A percentile compares a stretch with the other conserved stretches of the same genome.
phyloP scores from a whole-genome alignment of 208 protist genomes.

The Trypanosomatidae sp. region DNA sequence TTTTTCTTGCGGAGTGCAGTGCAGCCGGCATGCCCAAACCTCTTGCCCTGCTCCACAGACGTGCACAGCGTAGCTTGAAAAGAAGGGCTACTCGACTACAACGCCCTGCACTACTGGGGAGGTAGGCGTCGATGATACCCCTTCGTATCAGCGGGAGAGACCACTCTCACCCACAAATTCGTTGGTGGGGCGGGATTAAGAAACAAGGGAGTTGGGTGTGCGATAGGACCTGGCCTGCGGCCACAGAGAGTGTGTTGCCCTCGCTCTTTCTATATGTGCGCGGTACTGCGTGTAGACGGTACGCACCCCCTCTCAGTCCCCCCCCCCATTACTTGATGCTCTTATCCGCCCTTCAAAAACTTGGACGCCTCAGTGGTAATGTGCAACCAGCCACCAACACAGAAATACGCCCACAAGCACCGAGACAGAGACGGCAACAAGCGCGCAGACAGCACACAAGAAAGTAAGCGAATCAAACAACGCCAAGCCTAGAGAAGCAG shows the following conservation, averaged over 20 bases:
- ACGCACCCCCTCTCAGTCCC: neutral
- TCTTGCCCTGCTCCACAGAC: neutral
- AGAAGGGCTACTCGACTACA: neutral
- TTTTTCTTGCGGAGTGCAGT: neutral
- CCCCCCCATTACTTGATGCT: too few relatives aligned
- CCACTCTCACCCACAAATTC: neutral
- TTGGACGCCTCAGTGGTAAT: neutral
- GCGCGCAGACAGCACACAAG: neutral
- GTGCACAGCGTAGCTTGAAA: neutral
- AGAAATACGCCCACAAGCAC: neutral
- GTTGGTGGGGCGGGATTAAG: neutral
- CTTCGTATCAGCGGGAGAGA: neutral
- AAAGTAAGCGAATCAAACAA: neutral
- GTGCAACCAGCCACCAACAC: neutral
- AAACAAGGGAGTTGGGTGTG: neutral
- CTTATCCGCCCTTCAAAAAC: neutral
- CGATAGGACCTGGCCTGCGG: neutral
- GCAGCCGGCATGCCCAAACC: neutral
- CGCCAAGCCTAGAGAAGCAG: neutral
- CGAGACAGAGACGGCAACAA: neutral
- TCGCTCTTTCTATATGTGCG: neutral
- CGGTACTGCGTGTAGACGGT: neutral
- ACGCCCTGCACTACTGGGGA: neutral
- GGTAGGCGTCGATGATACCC: neutral
- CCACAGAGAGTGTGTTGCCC: neutral